Percentiles rank a stretch among this genome's conserved stretches.
phyloP scores from a whole-genome alignment of 2,329 filamentous ascomycete genomes.

The Coniochaeta hoffmannii region DNA sequence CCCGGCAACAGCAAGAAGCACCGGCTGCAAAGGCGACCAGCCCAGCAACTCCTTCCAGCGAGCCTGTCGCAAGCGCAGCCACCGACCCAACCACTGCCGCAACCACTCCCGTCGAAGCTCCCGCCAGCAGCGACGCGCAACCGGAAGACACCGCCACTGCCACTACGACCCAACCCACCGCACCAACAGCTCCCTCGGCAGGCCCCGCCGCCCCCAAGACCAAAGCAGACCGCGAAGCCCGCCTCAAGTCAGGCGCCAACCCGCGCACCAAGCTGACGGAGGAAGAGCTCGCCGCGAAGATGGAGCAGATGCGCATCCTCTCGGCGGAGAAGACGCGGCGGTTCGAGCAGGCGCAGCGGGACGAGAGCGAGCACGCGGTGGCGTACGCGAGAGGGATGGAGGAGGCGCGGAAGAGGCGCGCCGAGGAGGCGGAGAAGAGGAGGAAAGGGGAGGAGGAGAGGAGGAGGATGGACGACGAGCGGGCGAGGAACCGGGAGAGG shows the following conservation, averaged over 20 bases:
- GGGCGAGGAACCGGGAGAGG: constrained; percentile 51
- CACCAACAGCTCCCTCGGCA: constrained; percentile 7
- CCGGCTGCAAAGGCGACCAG: neutral
- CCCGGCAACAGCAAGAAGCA: constrained; percentile 3
- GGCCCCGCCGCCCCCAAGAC: constrained; percentile 23
- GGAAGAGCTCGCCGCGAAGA: constrained; percentile 48
- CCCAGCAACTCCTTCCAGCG: constrained; percentile 3
- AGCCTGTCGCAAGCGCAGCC: constrained; percentile 3
- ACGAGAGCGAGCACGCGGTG: constrained; percentile 47
- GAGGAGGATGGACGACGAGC: constrained; percentile 48
- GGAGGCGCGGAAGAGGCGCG: constrained; percentile 42
- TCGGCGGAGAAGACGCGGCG: constrained; percentile 51
- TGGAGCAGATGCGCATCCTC: constrained; percentile 53
- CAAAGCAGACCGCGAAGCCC: constrained; percentile 28
- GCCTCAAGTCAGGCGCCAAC: constrained; percentile 48
- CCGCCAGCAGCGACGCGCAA: constrained; percentile 1
- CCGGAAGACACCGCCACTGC: constrained; percentile 2
- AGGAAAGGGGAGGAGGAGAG: constrained; percentile 44
- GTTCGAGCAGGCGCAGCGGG: constrained; percentile 50
- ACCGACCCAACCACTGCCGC: constrained; percentile 7
- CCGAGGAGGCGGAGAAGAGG: constrained; percentile 44
- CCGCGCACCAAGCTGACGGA: constrained; percentile 55
- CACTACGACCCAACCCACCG: constrained; percentile 13
- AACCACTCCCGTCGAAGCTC: neutral
- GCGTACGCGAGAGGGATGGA: constrained; percentile 49